phyloP scores from a whole-genome alignment of 805 yeast genomes.

The Ogataea wickerhamii region DNA sequence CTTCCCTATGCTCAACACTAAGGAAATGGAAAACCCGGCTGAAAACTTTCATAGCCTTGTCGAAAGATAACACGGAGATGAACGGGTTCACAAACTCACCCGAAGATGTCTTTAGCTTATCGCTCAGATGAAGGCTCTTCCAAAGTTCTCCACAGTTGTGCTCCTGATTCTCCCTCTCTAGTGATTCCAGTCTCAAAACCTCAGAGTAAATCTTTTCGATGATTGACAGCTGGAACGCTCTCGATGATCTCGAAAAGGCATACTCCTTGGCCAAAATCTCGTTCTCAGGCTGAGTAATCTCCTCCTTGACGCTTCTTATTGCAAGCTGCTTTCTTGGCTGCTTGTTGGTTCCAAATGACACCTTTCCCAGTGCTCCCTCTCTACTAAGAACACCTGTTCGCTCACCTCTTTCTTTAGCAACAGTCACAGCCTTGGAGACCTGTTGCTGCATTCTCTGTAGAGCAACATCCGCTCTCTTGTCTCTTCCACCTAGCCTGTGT shows the following conservation, averaged over 20 bases:
- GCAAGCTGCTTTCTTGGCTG: conserved; percentile 86
- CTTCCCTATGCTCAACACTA: conserved; percentile 68
- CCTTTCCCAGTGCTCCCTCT: conserved; percentile 89
- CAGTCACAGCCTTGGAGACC: conserved; percentile 92
- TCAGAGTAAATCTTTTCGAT: conserved; percentile 78
- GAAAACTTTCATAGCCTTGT: conserved; percentile 84
- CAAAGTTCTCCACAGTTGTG: conserved; percentile 55
- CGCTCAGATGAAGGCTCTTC: conserved; percentile 74
- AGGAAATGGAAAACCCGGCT: conserved; percentile 86
- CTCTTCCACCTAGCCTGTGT: conserved; percentile 82
- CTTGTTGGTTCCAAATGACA: conserved; percentile 72
- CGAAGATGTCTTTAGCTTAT: conserved; percentile 45
- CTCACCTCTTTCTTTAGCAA: conserved; percentile 79
- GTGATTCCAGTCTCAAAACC: conserved; percentile 75
- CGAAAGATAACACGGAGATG: conserved; percentile 74
- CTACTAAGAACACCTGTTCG: conserved; percentile 56
- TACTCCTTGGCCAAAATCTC: conserved; percentile 31
- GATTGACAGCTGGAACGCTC: conserved; percentile 56
- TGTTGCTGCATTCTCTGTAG: conserved; percentile 97
- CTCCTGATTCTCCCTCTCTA: conserved; percentile 53
- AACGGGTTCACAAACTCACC: conserved; percentile 73
- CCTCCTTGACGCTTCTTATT: conserved; percentile 34
- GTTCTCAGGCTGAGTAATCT: conserved; percentile 17
- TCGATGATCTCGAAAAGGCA: conserved; percentile 34
- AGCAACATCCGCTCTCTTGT: conserved; percentile 83